These are phyloP conservation scores for Saccharum hybrid DNA, from an alignment of 202 grass and related monocot genomes.

Conservation along the genomic window DNA sequence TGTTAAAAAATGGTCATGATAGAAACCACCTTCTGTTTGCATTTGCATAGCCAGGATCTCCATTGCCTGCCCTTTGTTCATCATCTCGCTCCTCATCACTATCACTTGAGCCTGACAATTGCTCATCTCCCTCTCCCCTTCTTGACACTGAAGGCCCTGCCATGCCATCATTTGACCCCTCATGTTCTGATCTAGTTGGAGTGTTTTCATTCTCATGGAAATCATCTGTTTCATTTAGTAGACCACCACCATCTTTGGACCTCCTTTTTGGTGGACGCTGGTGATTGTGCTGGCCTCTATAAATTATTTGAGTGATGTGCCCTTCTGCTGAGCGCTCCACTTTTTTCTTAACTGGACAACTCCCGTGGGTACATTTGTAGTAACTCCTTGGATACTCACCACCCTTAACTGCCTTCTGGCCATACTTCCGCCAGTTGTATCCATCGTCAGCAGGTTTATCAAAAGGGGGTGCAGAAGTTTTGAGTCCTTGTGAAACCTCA, in stretches of 20 bases:
- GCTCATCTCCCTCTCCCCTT: conserved; percentile 53
- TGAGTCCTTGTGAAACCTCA: conserved; percentile 61
- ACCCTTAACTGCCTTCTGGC: conserved; percentile 93
- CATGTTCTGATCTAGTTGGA: conserved; percentile 52
- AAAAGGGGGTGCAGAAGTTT: conserved; percentile 44
- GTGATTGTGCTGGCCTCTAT: conserved; percentile 93
- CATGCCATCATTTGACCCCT: conserved; percentile 55
- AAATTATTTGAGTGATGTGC: conserved; percentile 87
- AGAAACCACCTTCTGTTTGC: conserved; percentile 76
- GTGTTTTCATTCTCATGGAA: conserved; percentile 48
- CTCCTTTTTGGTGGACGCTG: conserved; percentile 69
- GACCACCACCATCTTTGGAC: conserved; percentile 63
- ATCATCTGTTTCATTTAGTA: conserved; percentile 55
- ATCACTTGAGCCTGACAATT: conserved; percentile 72
- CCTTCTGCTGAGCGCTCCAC: conserved; percentile 78
- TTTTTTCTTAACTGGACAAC: conserved; percentile 94
- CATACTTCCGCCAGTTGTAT: conserved; percentile 97
- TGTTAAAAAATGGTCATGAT: conserved; percentile 19
- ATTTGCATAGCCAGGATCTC: conserved; percentile 41
- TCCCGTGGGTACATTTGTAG: conserved; percentile 85
- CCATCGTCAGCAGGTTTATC: conserved; percentile 89
- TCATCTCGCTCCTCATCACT: conserved; percentile 62
- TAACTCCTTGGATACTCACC: conserved; percentile 95
- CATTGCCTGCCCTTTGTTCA: conserved; percentile 44
- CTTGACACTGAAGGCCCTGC: conserved; percentile 37